Evolutionary conservation across 441 rosid genomes (phyloP).

Genomic region (Aleurites moluccanus): DNA sequence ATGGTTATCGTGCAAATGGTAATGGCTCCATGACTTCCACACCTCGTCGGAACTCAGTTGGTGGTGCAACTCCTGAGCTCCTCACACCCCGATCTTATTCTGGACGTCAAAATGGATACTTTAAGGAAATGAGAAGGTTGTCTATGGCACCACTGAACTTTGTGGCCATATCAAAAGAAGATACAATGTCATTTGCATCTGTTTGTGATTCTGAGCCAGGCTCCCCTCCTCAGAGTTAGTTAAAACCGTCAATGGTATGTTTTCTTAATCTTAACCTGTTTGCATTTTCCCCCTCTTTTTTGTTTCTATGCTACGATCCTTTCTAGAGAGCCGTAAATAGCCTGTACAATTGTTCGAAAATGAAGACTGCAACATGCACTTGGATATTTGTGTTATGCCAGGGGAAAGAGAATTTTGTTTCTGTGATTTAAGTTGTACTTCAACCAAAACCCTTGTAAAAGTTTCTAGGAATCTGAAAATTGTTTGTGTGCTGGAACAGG

Average conservation of each 20-base stretch:
- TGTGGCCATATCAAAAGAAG: slow-evolving; percentile 83
- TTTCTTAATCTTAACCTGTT: not conserved
- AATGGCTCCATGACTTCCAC: slow-evolving; percentile 87
- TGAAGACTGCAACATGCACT: not conserved
- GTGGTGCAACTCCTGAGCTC: slow-evolving; percentile 60
- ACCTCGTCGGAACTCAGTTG: slow-evolving; percentile 76
- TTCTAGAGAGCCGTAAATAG: not conserved
- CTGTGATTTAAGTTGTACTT: not conserved
- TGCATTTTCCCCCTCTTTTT: not conserved
- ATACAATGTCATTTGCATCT: slow-evolving; percentile 87
- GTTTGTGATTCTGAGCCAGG: slow-evolving; percentile 80
- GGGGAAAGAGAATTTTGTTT: not conserved
- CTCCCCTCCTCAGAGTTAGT: slow-evolving; percentile 69
- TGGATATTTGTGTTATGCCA: not conserved
- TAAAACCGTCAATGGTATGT: slow-evolving; percentile 34
- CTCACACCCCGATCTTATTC: slow-evolving; percentile 79
- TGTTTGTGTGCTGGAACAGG: slow-evolving; percentile 6
- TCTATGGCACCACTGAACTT: slow-evolving; percentile 81
- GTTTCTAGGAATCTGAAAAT: not conserved
- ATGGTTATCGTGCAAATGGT: slow-evolving; percentile 70
- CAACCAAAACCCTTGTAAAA: not conserved
- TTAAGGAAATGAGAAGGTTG: slow-evolving; percentile 83
- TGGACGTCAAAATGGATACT: slow-evolving; percentile 86
- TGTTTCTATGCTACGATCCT: not conserved
- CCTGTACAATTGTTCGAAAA: not conserved